Percentiles rank a stretch among this genome's conserved stretches.
Conservation (phyloP, 148 eudicot species). For the Vaccinium macrocarpon region DNA sequence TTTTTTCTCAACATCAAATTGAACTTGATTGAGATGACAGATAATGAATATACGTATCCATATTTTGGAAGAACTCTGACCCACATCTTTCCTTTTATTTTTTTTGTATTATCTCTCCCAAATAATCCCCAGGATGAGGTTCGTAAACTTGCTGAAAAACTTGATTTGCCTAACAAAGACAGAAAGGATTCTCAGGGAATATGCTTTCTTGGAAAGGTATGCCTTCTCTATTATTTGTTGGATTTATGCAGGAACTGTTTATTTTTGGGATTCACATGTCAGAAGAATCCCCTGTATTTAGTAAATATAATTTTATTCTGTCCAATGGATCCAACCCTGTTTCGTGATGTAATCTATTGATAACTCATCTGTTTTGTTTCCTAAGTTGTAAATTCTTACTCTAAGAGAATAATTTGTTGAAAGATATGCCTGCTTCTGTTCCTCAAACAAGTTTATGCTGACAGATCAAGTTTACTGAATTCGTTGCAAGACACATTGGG, state of each 20-base stretch:
- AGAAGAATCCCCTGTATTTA: background rate
- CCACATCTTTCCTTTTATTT: background rate
- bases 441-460: conserved; percentile 12
- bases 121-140: conserved; percentile 70
- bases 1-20: background rate
- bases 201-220: conserved; percentile 98
- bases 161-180: conserved; percentile 80
- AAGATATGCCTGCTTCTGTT: conserved; percentile 12
- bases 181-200: conserved; percentile 99
- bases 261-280: background rate
- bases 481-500: conserved; percentile 92
- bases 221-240: background rate
- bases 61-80: background rate
- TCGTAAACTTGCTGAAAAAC: conserved; percentile 62
- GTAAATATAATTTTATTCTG: background rate
- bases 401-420: background rate
- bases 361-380: background rate
- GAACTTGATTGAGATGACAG: background rate
- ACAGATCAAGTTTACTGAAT: conserved; percentile 94
- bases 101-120: background rate
- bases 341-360: background rate
- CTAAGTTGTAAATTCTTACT: background rate
- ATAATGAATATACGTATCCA: background rate
- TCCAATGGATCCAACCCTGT: background rate
- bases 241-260: background rate